These are phyloP conservation scores for Pseudogymnoascus sp. DNA, from an alignment of 2,329 filamentous ascomycete genomes.

Conservation along the genomic window DNA sequence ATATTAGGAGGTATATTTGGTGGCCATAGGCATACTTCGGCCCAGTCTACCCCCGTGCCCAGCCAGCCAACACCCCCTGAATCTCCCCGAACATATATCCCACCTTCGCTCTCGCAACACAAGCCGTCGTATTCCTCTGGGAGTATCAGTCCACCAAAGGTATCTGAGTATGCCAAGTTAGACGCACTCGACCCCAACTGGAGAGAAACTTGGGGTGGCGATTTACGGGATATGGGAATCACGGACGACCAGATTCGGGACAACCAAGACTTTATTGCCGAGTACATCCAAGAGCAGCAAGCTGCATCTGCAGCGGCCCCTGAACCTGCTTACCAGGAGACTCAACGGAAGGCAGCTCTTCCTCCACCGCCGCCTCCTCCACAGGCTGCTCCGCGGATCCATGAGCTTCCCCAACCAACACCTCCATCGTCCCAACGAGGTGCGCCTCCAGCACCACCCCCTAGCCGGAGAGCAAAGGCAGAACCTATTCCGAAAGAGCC, in stretches of 20 bases:
- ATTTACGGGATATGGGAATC: constrained; percentile 53
- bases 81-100: constrained; percentile 39
- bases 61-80: constrained; percentile 42
- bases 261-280: constrained; percentile 60
- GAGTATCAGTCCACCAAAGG: constrained; percentile 38
- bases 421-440: constrained; percentile 26
- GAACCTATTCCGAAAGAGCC: constrained; percentile 38
- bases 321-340: constrained; percentile 30
- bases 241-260: constrained; percentile 60
- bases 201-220: constrained; percentile 58
- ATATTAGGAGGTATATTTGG: constrained; percentile 56
- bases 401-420: constrained; percentile 24
- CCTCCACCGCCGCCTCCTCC: constrained; percentile 57
- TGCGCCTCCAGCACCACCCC: constrained; percentile 44
- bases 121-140: constrained; percentile 29
- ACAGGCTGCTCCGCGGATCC: constrained; percentile 30
- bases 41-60: constrained; percentile 29
- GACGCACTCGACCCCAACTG: constrained; percentile 58
- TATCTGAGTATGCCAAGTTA: constrained; percentile 52
- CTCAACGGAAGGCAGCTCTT: constrained; percentile 36
- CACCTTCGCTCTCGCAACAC: constrained; percentile 30
- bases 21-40: constrained; percentile 49
- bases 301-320: constrained; percentile 29
- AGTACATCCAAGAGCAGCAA: constrained; percentile 53
- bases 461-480: constrained; percentile 49